Percentiles rank a stretch among this genome's conserved stretches.
Conservation (phyloP, 371 early-diverging fungal species). For the Mucor mucedo region DNA sequence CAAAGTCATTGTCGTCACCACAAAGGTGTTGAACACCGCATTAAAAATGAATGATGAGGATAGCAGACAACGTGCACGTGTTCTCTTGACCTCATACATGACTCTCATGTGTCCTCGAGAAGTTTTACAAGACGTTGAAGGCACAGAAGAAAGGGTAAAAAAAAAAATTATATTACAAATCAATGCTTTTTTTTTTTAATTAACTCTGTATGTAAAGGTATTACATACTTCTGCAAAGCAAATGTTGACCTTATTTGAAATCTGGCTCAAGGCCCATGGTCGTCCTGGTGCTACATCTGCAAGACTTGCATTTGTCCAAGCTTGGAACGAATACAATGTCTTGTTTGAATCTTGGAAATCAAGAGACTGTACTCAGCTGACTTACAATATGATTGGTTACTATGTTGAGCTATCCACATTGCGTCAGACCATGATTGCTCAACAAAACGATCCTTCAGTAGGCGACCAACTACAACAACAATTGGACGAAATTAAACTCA, state of each 20-base stretch:
- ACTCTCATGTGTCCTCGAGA: slow-evolving; percentile 67
- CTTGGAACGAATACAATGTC: slow-evolving; percentile 63
- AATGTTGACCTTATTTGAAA: slow-evolving; percentile 61
- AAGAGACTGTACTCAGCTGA: slow-evolving; percentile 63
- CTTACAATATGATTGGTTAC: slow-evolving; percentile 68
- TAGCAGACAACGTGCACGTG: slow-evolving; percentile 55
- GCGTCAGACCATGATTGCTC: slow-evolving; percentile 61
- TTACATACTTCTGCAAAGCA: slow-evolving; percentile 46
- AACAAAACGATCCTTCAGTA: slow-evolving; percentile 49
- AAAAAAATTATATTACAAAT: neutral
- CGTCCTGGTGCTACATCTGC: slow-evolving; percentile 29
- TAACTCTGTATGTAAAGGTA: slow-evolving; percentile 27
- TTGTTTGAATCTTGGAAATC: slow-evolving; percentile 77
- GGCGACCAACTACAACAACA: slow-evolving; percentile 64
- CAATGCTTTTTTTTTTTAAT: too few relatives aligned
- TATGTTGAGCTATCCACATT: slow-evolving; percentile 72
- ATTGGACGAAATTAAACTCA: slow-evolving; percentile 39
- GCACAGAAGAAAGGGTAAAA: slow-evolving; percentile 59
- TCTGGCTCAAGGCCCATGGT: slow-evolving; percentile 50
- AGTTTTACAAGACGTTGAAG: slow-evolving; percentile 57
- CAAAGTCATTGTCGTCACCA: slow-evolving; percentile 41
- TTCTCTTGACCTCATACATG: slow-evolving; percentile 73
- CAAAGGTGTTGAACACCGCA: slow-evolving; percentile 35
- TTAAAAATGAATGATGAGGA: slow-evolving; percentile 35
- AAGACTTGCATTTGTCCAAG: slow-evolving; percentile 47